Conservation (phyloP, 1,284 basidiomycete species). For the Malassezia nana region DNA sequence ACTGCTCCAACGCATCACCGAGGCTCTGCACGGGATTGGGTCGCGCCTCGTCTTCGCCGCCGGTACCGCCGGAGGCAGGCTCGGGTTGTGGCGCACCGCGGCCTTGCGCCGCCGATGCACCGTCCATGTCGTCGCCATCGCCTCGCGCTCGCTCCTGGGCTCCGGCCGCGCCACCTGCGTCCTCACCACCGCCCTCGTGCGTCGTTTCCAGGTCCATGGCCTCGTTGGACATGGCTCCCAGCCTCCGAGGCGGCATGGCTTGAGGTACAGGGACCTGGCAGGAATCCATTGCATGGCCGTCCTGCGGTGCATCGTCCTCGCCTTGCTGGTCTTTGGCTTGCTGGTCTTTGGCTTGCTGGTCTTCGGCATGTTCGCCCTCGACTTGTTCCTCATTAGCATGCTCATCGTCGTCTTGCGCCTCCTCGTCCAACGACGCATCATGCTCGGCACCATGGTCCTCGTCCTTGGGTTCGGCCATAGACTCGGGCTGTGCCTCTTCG, state of each 20-base stretch:
- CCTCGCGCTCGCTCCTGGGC: constrained; percentile 11
- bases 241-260: not conserved
- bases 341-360: constrained; percentile 18
- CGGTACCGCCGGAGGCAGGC: constrained; percentile 25
- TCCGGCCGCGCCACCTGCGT: constrained; percentile 14
- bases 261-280: not conserved
- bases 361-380: constrained; percentile 20
- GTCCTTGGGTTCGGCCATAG: constrained; percentile 5
- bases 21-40: constrained; percentile 66
- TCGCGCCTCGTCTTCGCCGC: constrained; percentile 6
- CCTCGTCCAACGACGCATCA: not conserved
- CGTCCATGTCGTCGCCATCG: constrained; percentile 4
- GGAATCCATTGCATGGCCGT: not conserved
- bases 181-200: constrained; percentile 11
- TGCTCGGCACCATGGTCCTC: constrained; percentile 11
- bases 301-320: constrained; percentile 1
- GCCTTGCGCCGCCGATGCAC: constrained; percentile 18
- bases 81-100: constrained; percentile 33
- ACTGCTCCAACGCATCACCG: constrained; percentile 75
- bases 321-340: constrained; percentile 18
- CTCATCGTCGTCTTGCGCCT: constrained; percentile 4
- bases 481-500: constrained; percentile 2
- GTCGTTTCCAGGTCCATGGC: constrained; percentile 7
- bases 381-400: constrained; percentile 22
- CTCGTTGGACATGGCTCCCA: constrained; percentile 23